Conservation (phyloP, 805 yeast genomes). For the Candida dajiaensis region DNA sequence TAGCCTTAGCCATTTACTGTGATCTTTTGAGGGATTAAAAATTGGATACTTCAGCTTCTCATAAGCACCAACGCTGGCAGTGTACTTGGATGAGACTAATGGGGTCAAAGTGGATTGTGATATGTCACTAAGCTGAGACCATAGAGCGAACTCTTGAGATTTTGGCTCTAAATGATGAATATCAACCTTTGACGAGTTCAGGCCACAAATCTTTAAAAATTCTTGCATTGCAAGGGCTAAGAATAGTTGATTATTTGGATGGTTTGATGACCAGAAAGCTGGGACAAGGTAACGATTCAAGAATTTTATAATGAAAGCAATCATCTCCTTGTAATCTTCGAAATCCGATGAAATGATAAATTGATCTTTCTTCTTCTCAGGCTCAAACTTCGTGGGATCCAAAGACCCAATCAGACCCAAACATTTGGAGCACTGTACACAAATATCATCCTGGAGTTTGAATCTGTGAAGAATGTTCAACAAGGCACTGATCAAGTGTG, state of each 20-base stretch:
- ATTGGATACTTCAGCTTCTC: constrained; percentile 56
- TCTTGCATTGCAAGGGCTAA: constrained; percentile 89
- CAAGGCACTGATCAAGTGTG: constrained; percentile 45
- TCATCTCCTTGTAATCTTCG: constrained; percentile 53
- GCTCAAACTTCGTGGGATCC: constrained; percentile 54
- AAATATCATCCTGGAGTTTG: constrained; percentile 42
- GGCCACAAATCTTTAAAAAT: constrained; percentile 56
- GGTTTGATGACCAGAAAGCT: constrained; percentile 84
- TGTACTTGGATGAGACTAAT: constrained; percentile 64
- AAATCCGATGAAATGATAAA: constrained; percentile 57
- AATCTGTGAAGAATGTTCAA: constrained; percentile 54
- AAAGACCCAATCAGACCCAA: constrained; percentile 73
- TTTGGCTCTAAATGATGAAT: constrained; percentile 17
- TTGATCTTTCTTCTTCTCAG: constrained; percentile 33
- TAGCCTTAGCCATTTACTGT: constrained; percentile 66
- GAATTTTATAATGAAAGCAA: constrained; percentile 56
- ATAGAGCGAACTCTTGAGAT: constrained; percentile 34
- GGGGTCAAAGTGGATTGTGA: constrained; percentile 75
- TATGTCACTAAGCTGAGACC: constrained; percentile 60
- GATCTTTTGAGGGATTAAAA: constrained; percentile 47
- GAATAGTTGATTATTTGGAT: constrained; percentile 77
- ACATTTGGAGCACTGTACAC: constrained; percentile 59
- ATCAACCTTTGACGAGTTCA: constrained; percentile 32
- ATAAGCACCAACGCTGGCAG: constrained; percentile 41
- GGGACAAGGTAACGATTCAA: constrained; percentile 70